Evolutionary conservation across 768 basidiomycete genomes (phyloP).

Genomic region (Mrakia blollopis): DNA sequence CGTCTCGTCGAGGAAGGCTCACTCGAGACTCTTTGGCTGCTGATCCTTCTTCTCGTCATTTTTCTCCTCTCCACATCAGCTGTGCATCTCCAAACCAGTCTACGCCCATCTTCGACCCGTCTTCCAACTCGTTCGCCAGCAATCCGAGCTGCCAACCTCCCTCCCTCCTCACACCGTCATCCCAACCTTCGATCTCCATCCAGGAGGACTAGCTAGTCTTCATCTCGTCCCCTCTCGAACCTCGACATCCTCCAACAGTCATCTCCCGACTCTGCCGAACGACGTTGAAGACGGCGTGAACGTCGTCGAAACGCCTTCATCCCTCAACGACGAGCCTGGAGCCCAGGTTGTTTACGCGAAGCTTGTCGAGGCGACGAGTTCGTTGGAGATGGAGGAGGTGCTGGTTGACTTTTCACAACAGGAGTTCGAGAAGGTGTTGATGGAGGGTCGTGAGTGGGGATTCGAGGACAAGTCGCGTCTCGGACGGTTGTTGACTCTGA

Average conservation of each 20-base stretch:
- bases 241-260: background rate
- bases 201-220: background rate
- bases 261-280: background rate
- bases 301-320: background rate
- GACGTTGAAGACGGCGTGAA: background rate
- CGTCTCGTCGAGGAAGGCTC: background rate
- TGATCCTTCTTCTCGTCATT: background rate
- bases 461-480: background rate
- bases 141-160: slow-evolving; percentile 1
- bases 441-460: slow-evolving; percentile 7
- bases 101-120: slow-evolving; percentile 4
- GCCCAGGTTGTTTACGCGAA: background rate
- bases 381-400: slow-evolving; percentile 11
- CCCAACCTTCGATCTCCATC: slow-evolving; percentile 6
- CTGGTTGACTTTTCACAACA: slow-evolving; percentile 6
- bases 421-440: slow-evolving; percentile 15
- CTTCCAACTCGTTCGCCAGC: slow-evolving; percentile 11
- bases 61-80: background rate
- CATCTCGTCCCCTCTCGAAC: background rate
- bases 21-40: background rate
- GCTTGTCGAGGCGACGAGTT: slow-evolving; percentile 4
- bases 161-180: slow-evolving; percentile 14
- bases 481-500: background rate
- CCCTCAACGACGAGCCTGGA: slow-evolving; percentile 1
- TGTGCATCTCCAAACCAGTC: slow-evolving; percentile 13